These are phyloP conservation scores for Piedraia hortae DNA, from an alignment of 2,329 filamentous ascomycete genomes.

Conservation along the genomic window DNA sequence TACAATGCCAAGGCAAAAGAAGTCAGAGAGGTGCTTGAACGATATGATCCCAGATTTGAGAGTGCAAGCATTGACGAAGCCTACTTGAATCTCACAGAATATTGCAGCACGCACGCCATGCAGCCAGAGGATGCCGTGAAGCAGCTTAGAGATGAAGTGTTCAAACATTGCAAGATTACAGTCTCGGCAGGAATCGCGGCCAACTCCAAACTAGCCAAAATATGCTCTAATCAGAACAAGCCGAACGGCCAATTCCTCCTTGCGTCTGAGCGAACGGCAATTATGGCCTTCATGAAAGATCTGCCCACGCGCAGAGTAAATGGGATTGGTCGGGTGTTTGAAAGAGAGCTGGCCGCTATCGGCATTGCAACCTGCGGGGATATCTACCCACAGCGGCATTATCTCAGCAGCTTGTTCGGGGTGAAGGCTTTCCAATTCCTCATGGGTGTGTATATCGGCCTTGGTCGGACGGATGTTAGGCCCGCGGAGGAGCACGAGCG, in stretches of 20 bases:
- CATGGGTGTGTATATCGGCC: constrained; percentile 54
- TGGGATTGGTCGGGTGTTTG: constrained; percentile 78
- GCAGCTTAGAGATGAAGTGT: constrained; percentile 50
- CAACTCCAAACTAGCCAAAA: constrained; percentile 83
- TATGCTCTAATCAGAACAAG: constrained; percentile 86
- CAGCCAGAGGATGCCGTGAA: constrained; percentile 45
- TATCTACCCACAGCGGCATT: constrained; percentile 49
- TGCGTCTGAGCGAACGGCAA: constrained; percentile 39
- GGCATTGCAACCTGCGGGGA: constrained; percentile 75
- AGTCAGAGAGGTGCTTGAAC: constrained; percentile 49
- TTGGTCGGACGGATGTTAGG: constrained; percentile 59
- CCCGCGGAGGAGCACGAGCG: constrained; percentile 73
- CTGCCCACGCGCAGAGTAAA: constrained; percentile 79
- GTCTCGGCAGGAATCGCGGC: constrained; percentile 85
- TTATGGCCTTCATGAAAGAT: constrained; percentile 64
- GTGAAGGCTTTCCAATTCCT: constrained; percentile 79
- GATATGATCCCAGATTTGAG: constrained; percentile 80
- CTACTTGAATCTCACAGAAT: constrained; percentile 76
- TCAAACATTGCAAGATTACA: constrained; percentile 52
- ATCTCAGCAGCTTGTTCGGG: constrained; percentile 54
- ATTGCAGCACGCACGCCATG: constrained; percentile 42
- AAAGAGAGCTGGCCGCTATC: constrained; percentile 67
- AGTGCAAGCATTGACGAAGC: constrained; percentile 90
- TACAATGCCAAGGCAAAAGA: constrained; percentile 78
- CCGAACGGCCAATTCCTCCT: constrained; percentile 77